These are phyloP conservation scores for Claviceps sp. DNA, from an alignment of 2,329 filamentous ascomycete species.

Conservation along the genomic window DNA sequence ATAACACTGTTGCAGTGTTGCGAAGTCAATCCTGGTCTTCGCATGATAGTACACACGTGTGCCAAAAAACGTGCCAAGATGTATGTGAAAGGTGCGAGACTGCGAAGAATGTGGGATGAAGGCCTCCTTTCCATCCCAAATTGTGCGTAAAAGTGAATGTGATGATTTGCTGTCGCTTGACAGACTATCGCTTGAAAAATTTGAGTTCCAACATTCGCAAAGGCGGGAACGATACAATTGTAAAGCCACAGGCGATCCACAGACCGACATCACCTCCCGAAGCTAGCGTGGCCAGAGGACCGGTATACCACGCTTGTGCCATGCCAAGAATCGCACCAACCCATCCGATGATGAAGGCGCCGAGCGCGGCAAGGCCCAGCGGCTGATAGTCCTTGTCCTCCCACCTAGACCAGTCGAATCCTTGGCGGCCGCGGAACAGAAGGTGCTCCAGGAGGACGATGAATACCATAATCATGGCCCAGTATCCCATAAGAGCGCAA, in stretches of 20 bases:
- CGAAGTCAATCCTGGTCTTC: too few species aligned
- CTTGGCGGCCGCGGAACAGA: conserved; percentile 26
- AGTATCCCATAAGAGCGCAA: conserved; percentile 39
- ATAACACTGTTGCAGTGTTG: too few species aligned
- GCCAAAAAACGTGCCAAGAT: too few species aligned
- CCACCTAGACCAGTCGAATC: conserved; percentile 31
- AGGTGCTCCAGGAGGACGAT: conserved; percentile 33
- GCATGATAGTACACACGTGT: too few species aligned
- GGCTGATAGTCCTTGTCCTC: conserved; percentile 31
- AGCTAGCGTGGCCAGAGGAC: conserved; percentile 42
- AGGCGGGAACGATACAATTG: conserved; percentile 28
- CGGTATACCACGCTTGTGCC: conserved; percentile 44
- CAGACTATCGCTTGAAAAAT: conserved; percentile 11
- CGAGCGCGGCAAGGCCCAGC: conserved; percentile 29
- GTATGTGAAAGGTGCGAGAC: too few species aligned
- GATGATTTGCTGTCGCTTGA: too few species aligned
- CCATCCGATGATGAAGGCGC: conserved; percentile 30
- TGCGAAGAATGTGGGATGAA: too few species aligned
- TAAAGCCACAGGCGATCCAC: conserved; percentile 51
- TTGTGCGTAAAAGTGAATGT: too few species aligned
- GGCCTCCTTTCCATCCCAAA: too few species aligned
- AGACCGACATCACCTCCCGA: conserved; percentile 33
- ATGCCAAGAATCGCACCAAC: conserved; percentile 43
- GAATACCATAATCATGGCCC: conserved; percentile 37
- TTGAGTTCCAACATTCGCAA: conserved; percentile 17